These are phyloP conservation scores for Cicer yamashitae DNA, from an alignment of 306 rosid genomes.

Conservation along the genomic window DNA sequence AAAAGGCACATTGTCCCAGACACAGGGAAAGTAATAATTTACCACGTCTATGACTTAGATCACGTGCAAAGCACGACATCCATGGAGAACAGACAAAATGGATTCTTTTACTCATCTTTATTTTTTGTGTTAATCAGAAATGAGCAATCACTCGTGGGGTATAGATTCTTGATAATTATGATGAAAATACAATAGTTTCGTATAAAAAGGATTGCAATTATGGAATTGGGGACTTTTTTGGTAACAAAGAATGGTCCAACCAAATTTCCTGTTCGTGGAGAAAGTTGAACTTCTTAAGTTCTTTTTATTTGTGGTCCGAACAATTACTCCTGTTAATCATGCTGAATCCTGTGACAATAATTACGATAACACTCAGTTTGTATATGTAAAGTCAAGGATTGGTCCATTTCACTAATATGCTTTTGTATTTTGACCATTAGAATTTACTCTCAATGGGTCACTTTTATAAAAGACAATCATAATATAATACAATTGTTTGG, in stretches of 20 bases:
- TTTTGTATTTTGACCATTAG: slow-evolving; percentile 24
- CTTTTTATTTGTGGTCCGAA: slow-evolving; percentile 49
- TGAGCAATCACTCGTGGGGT: slow-evolving; percentile 47
- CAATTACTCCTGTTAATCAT: slow-evolving; percentile 36
- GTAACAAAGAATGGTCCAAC: slow-evolving; percentile 42
- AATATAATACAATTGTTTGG: too few species aligned
- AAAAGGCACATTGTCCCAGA: slow-evolving; percentile 59
- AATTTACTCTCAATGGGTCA: too few species aligned
- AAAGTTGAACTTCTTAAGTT: slow-evolving; percentile 30
- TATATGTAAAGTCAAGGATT: slow-evolving; percentile 42
- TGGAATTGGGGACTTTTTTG: slow-evolving; percentile 34
- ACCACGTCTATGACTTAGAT: slow-evolving; percentile 50
- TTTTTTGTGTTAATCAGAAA: slow-evolving; percentile 47
- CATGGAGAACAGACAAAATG: slow-evolving; percentile 56
- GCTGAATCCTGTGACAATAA: slow-evolving; percentile 44
- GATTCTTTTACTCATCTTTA: slow-evolving; percentile 32
- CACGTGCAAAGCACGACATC: slow-evolving; percentile 73
- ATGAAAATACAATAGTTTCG: slow-evolving; percentile 39
- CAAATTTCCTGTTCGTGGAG: slow-evolving; percentile 31
- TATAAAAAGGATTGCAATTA: slow-evolving; percentile 42
- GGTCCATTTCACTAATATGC: slow-evolving; percentile 35
- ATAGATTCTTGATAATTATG: slow-evolving; percentile 48
- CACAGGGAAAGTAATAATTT: slow-evolving; percentile 40
- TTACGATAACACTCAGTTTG: slow-evolving; percentile 43
- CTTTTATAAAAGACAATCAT: too few species aligned